phyloP scores from a whole-genome alignment of 176 grass and related monocot species.

The Phoenix roebelenii region DNA sequence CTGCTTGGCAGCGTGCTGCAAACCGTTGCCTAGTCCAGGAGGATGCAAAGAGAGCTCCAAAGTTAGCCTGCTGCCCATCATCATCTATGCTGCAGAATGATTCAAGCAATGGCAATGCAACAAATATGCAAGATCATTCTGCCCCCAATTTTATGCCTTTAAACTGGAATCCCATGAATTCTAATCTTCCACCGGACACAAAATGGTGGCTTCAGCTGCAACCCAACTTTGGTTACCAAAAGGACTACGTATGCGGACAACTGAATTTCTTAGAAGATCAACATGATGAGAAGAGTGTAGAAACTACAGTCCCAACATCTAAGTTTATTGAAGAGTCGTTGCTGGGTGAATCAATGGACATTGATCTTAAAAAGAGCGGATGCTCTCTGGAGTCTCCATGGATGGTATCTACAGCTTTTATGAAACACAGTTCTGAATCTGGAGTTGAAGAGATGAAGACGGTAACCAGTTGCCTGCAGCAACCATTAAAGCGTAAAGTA shows the following conservation, averaged over 20 bases:
- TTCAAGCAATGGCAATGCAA: conserved; percentile 18
- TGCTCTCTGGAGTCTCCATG: conserved; percentile 25
- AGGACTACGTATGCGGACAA: conserved; percentile 32
- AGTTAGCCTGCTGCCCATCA: conserved; percentile 49
- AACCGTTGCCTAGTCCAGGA: conserved; percentile 84
- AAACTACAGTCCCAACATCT: conserved; percentile 18
- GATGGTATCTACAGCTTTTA: conserved; percentile 33
- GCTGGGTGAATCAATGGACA: conserved; percentile 21
- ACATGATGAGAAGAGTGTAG: conserved; percentile 13
- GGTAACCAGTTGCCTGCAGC: conserved; percentile 9
- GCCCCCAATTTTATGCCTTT: conserved; percentile 42
- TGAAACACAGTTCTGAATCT: conserved; percentile 27
- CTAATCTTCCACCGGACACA: conserved; percentile 46
- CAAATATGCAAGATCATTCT: conserved; percentile 21
- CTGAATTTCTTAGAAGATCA: conserved; percentile 23
- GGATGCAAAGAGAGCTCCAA: conserved; percentile 90
- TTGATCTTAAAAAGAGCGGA: conserved; percentile 8
- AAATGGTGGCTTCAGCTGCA: conserved; percentile 82
- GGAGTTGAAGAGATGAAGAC: conserved; percentile 17
- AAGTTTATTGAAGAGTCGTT: conserved; percentile 19
- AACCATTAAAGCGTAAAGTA: conserved; percentile 22
- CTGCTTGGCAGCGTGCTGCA: conserved; percentile 75
- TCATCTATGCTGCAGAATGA: conserved; percentile 31
- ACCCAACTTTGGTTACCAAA: conserved; percentile 41
- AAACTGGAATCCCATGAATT: conserved; percentile 41